phyloP scores from a whole-genome alignment of 2,329 filamentous ascomycete genomes.

The Colletotrichum brevisporum region DNA sequence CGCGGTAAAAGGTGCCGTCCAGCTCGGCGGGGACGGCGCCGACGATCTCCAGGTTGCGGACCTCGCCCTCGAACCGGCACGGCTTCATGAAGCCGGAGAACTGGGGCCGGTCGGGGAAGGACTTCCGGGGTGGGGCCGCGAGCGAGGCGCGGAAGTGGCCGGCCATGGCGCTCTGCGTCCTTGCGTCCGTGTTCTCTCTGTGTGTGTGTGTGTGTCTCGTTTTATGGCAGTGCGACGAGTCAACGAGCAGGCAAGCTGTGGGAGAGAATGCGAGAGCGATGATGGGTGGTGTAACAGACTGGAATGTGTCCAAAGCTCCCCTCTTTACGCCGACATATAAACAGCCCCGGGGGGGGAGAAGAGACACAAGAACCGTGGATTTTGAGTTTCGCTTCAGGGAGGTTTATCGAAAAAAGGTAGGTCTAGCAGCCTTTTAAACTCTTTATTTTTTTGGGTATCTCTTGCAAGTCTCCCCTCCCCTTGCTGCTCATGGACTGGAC shows the following conservation, averaged over 20 bases:
- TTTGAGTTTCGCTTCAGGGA: background rate
- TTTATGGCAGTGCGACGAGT: background rate
- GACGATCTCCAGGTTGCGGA: constrained; percentile 40
- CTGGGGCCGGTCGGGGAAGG: constrained; percentile 34
- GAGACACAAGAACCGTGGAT: no score
- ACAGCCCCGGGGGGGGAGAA: background rate
- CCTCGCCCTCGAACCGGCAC: constrained; percentile 39
- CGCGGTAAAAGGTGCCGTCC: constrained; percentile 47
- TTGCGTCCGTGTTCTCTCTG: background rate
- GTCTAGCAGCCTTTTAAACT: background rate
- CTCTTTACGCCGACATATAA: background rate
- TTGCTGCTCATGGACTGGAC: no score
- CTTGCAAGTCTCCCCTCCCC: no score
- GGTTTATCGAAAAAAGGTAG: background rate
- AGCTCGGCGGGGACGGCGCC: constrained; percentile 44
- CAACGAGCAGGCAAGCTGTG: background rate
- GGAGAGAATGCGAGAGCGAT: background rate
- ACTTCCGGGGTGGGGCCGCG: constrained; percentile 22
- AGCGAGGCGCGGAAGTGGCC: constrained; percentile 33
- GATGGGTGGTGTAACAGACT: constrained; percentile 8
- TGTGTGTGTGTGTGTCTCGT: background rate
- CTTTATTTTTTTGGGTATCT: no score
- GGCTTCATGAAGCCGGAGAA: constrained; percentile 39
- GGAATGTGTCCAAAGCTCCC: constrained; percentile 20
- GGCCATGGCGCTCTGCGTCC: constrained; percentile 7